Percentiles rank a stretch among this genome's conserved stretches.
phyloP scores from a whole-genome alignment of 441 rosid species.

The Populus hybrid region DNA sequence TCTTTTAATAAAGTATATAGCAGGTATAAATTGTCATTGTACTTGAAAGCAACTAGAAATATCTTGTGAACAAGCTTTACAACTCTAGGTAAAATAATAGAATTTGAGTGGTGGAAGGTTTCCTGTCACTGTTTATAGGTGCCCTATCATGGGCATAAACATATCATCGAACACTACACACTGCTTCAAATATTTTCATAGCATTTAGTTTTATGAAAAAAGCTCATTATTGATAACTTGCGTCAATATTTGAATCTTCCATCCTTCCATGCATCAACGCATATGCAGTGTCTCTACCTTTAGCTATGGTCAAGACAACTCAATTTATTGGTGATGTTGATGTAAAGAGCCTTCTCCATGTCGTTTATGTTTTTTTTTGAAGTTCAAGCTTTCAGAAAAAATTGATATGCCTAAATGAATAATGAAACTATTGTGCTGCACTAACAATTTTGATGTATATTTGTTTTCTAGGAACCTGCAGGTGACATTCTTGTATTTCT shows the following conservation, averaged over 20 bases:
- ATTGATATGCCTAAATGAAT: not conserved
- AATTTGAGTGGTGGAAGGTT: not conserved
- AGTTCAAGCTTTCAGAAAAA: not conserved
- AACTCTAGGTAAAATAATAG: not conserved
- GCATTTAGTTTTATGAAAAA: not conserved
- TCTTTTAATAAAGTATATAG: not conserved
- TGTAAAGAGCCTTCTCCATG: not conserved
- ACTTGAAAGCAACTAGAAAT: not conserved
- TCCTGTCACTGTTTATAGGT: not conserved
- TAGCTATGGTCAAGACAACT: not conserved
- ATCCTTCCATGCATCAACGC: not conserved
- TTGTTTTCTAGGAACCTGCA: slow-evolving; percentile 64
- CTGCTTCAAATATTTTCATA: not conserved
- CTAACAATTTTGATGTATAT: slow-evolving; percentile 1
- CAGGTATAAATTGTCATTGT: not conserved
- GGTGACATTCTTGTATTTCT: slow-evolving; percentile 94
- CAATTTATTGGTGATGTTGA: not conserved
- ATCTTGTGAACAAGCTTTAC: not conserved
- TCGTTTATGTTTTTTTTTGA: too few species aligned
- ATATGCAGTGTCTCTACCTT: not conserved
- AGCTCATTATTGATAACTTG: not conserved
- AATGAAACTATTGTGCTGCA: not conserved
- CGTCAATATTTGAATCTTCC: not conserved
- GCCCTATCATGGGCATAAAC: not conserved
- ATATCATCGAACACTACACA: not conserved